Evolutionary conservation across 768 basidiomycete species (phyloP).

Genomic region (Lactarius deliciosus): DNA sequence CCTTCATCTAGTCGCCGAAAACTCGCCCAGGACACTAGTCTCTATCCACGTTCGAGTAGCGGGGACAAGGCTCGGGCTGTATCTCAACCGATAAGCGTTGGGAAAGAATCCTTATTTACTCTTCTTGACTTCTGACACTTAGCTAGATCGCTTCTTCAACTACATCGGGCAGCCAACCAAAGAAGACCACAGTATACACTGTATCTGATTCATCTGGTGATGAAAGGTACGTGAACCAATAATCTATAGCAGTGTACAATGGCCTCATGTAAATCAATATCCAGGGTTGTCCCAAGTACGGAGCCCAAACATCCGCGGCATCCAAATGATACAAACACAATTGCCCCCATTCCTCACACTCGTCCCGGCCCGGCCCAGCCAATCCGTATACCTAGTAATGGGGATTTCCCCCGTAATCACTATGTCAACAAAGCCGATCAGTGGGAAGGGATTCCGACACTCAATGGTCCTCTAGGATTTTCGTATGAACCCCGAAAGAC

Average conservation of each 20-base stretch:
- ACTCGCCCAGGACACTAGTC: slow-evolving; percentile 23
- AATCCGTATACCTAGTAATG: slow-evolving; percentile 26
- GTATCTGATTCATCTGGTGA: slow-evolving; percentile 30
- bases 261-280: neutral
- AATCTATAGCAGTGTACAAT: neutral
- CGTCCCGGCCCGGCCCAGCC: slow-evolving; percentile 21
- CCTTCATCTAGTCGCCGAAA: slow-evolving; percentile 19
- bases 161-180: slow-evolving; percentile 11
- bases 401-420: slow-evolving; percentile 5
- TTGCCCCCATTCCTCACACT: slow-evolving; percentile 1
- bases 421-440: slow-evolving; percentile 28
- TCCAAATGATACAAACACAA: slow-evolving; percentile 14
- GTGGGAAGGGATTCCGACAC: slow-evolving; percentile 37
- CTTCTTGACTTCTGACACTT: neutral
- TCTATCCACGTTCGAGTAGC: neutral
- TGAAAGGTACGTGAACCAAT: slow-evolving; percentile 21
- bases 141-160: slow-evolving; percentile 15
- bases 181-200: slow-evolving; percentile 8
- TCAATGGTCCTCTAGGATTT: slow-evolving; percentile 30
- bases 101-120: neutral
- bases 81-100: slow-evolving; percentile 7
- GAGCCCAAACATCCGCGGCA: neutral
- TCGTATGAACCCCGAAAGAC: slow-evolving; percentile 39
- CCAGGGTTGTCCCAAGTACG: neutral
- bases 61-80: slow-evolving; percentile 7